Conservation (phyloP, 805 yeast species). For the Wickerhamiella hasegawae region DNA sequence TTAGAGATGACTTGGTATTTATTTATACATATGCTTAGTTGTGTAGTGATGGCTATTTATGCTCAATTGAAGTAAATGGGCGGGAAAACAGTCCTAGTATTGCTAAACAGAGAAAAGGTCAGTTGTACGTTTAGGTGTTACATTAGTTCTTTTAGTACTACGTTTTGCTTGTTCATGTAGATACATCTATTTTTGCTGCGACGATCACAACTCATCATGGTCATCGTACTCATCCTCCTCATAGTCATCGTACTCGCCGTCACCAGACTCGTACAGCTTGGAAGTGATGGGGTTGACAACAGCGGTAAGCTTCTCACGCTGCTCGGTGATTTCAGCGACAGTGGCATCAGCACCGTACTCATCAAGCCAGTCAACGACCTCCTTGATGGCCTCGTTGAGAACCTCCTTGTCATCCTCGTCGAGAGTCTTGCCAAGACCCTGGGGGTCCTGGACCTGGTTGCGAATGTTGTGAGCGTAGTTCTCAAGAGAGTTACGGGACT, state of each 20-base stretch:
- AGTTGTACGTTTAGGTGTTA: neutral
- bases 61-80: neutral
- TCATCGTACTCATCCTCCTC: slow-evolving; percentile 44
- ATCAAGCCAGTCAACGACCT: slow-evolving; percentile 75
- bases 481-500: slow-evolving; percentile 76
- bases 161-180: neutral
- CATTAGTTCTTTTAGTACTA: neutral
- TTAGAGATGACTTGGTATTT: too few species aligned
- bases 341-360: slow-evolving; percentile 77
- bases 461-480: slow-evolving; percentile 74
- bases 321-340: slow-evolving; percentile 85
- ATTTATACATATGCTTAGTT: too few species aligned
- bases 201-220: slow-evolving; percentile 12
- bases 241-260: slow-evolving; percentile 37
- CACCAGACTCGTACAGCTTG: slow-evolving; percentile 53
- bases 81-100: neutral
- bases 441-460: slow-evolving; percentile 40
- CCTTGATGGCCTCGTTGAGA: slow-evolving; percentile 71
- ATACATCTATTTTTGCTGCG: neutral
- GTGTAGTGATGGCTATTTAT: too few species aligned
- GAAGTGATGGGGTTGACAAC: slow-evolving; percentile 85
- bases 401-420: slow-evolving; percentile 87
- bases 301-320: slow-evolving; percentile 64
- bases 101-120: neutral
- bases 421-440: slow-evolving; percentile 58